These are phyloP conservation scores for Cytidiella melzeri DNA, from an alignment of 768 basidiomycete species.

Conservation along the genomic window DNA sequence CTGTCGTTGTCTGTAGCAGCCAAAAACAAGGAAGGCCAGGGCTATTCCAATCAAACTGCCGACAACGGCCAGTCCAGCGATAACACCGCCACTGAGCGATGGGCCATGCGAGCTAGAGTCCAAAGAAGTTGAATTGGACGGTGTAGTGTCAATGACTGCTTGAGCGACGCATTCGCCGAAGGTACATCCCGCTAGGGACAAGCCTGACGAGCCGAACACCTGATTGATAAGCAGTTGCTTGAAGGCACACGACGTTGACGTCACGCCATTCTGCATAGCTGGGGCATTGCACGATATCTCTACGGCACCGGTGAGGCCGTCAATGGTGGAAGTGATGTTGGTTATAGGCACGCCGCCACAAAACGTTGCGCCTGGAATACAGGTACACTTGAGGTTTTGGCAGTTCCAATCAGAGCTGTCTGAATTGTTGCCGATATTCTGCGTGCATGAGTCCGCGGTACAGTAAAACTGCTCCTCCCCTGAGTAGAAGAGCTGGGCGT, in stretches of 20 bases:
- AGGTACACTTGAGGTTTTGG: conserved; percentile 66
- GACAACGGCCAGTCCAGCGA: conserved; percentile 85
- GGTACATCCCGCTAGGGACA: conserved; percentile 65
- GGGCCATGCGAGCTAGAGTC: conserved; percentile 24
- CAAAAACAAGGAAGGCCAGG: conserved; percentile 54
- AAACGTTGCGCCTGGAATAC: conserved; percentile 62
- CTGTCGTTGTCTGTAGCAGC: conserved; percentile 51
- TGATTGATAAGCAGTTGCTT: conserved; percentile 59
- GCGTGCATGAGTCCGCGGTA: conserved; percentile 60
- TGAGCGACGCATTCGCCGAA: conserved; percentile 91
- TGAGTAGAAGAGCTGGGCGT: conserved; percentile 71
- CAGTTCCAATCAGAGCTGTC: conserved; percentile 62
- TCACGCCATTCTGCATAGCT: conserved; percentile 34
- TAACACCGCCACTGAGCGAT: conserved; percentile 72
- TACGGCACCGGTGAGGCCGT: conserved; percentile 59
- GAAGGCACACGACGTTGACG: conserved; percentile 65
- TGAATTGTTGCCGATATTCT: conserved; percentile 38
- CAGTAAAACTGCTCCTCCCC: conserved; percentile 90
- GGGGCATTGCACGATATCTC: conserved; percentile 53
- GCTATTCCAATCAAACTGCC: conserved; percentile 57
- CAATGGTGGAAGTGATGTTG: conserved; percentile 57
- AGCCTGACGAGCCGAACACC: conserved; percentile 70
- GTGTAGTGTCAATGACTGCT: conserved; percentile 58
- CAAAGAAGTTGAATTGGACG: conserved; percentile 30
- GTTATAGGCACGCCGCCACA: conserved; percentile 50